phyloP scores from a whole-genome alignment of 129 eudicot genomes.

The carrot (Daucus carota) region DH1_v3.0 NC_030386.2:35523501-35524000 shows the following conservation, averaged over 20 bases:
- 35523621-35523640: too few relatives aligned
- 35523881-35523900: background rate
- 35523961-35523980: background rate
- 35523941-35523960: background rate
- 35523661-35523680: background rate
- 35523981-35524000: background rate
- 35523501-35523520: background rate
- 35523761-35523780: background rate
- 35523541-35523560: background rate
- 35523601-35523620: background rate
- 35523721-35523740: background rate
- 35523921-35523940: background rate
- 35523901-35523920: background rate
- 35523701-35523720: too few relatives aligned
- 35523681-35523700: background rate
- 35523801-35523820: too few relatives aligned
- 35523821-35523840: too few relatives aligned
- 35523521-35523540: background rate
- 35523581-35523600: too few relatives aligned
- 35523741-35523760: background rate
- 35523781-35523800: too few relatives aligned
- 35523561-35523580: background rate
- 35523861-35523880: background rate
- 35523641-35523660: too few relatives aligned
- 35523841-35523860: too few relatives aligned